Base-by-base conservation (phyloP, 1,284 basidiomycete species). In the Vanrija sp. region DNA sequence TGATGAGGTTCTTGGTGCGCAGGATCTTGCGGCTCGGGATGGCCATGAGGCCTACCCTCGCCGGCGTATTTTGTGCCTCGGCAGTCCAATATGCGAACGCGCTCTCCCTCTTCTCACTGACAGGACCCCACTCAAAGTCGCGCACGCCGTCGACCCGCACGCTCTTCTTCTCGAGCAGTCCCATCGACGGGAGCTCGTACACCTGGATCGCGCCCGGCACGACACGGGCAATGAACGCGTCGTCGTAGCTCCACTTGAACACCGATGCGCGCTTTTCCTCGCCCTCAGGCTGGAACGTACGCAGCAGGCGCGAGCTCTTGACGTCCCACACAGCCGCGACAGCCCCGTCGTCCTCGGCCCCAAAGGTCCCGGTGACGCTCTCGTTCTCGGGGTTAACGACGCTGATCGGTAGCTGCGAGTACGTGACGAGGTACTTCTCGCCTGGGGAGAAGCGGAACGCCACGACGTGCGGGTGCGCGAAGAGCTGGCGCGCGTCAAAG, bases 81-180 rank as follows among this genome's bases (percentile, higher is more conserved):
- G 96, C 96, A 2, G 90, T 93, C 96, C 96, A 99, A 76, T 92
- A 98, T 20, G 85, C 93, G 43, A 99, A 78, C 86, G 95, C 90
- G 75, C 94, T 96, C 79, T 98, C 94, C 76, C 69, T 73, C 76
- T 85, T 89, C 67, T 97, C 94, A 53, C 89, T 86, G 59, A 88
- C 83, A 27, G 96, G 96, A 68, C 91, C 93, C 96, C 96, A 99
- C 78, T 98, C 96, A 76, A 98, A 98, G 78, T 98, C 96, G 62
- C 94, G 83, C 36, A 99, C 95, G 22, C 95, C 96, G 67, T 98
- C 94, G 56, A 98, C 89, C 80, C 97, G 98, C 78, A 98, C 80
- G 65, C 88, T 91, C 81, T 98, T 99, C 80, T 97, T 98, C 66
- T 92, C 95, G 57, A 98, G 84, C 49, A 98, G 80, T 65, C 86